These are phyloP conservation scores for Botrytis hyacinthi DNA, from an alignment of 2,329 filamentous ascomycete species.

Conservation along the genomic window DNA sequence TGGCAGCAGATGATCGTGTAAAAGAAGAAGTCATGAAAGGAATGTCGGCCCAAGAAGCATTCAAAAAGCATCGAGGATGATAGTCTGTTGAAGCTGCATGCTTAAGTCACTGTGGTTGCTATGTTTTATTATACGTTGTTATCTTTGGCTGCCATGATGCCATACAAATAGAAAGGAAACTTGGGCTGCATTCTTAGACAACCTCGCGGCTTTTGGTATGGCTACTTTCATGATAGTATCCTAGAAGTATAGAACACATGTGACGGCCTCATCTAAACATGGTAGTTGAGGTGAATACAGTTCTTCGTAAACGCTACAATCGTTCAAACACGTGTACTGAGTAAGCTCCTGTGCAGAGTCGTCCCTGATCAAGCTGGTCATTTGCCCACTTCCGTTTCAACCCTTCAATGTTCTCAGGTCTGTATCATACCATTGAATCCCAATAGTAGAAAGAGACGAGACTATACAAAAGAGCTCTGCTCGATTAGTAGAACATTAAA, in stretches of 20 bases:
- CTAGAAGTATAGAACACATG: background rate
- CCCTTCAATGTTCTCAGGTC: background rate
- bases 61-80: conserved; percentile 46
- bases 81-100: background rate
- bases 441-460: background rate
- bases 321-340: background rate
- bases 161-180: background rate
- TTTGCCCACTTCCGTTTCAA: background rate
- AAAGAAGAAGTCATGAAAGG: conserved; percentile 63
- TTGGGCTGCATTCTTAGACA: background rate
- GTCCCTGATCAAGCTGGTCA: background rate
- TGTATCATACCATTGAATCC: background rate
- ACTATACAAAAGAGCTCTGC: background rate
- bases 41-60: conserved; percentile 63
- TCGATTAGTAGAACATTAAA: background rate
- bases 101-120: background rate
- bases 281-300: background rate
- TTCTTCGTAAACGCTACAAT: background rate
- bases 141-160: background rate
- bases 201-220: background rate
- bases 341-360: background rate
- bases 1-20: conserved; percentile 56
- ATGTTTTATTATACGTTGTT: background rate
- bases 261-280: background rate
- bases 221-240: background rate